A percentile compares a stretch with the other conserved stretches of the same genome.
These are phyloP conservation scores for Tulasnella sp. DNA, from an alignment of 768 basidiomycete species.

Conservation along the genomic window DNA sequence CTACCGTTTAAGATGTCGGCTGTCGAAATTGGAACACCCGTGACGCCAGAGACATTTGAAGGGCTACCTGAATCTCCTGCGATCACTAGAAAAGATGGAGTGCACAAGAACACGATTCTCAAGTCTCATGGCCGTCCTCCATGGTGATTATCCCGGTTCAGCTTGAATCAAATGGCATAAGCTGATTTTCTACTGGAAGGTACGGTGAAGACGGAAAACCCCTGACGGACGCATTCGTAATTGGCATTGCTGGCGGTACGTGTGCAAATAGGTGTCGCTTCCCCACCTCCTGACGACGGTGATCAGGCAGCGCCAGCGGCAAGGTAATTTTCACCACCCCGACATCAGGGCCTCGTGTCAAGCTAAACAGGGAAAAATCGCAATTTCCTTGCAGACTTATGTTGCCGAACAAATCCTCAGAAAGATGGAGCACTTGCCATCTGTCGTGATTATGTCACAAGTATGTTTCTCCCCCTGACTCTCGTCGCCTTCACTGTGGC, in stretches of 20 bases:
- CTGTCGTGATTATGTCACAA: conserved; percentile 88
- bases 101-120: conserved; percentile 65
- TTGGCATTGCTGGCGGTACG: conserved; percentile 73
- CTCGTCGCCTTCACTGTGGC: neutral
- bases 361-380: conserved; percentile 13
- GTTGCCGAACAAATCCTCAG: conserved; percentile 79
- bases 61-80: conserved; percentile 2
- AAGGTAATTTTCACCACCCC: conserved; percentile 52
- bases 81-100: conserved; percentile 11
- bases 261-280: neutral
- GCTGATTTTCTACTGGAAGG: conserved; percentile 40
- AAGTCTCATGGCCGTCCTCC: conserved; percentile 83
- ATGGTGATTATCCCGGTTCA: conserved; percentile 50
- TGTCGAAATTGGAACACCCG: neutral
- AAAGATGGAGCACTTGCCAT: conserved; percentile 76
- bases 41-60: neutral
- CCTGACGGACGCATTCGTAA: conserved; percentile 72
- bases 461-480: conserved; percentile 40
- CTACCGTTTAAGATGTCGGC: neutral
- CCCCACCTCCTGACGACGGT: neutral
- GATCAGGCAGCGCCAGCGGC: conserved; percentile 62
- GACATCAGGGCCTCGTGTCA: neutral
- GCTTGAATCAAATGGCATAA: conserved; percentile 7
- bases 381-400: conserved; percentile 56
- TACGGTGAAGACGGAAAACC: conserved; percentile 72